Base-by-base conservation (phyloP, 176 grass and related monocot genomes). In the Olyra latifolia region DNA sequence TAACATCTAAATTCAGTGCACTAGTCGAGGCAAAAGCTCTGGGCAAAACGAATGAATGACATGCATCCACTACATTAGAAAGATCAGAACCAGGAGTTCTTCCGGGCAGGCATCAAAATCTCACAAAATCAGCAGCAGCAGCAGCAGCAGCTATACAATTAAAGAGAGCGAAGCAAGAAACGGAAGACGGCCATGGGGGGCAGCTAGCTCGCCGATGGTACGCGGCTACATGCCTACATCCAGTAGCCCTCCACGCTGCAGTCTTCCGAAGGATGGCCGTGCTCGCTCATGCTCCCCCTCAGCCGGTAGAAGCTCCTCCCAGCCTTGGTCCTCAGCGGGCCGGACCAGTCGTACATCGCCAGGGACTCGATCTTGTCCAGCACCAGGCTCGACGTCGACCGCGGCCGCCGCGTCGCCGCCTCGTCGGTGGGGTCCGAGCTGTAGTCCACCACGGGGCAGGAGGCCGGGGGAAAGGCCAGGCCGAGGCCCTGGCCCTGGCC, bases 261-360 rank as follows among this genome's bases (percentile, higher is more conserved):
- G 41, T 87, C 85, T n/a, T 79, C 76, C 4, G 84, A 87, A 57
- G 77, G 90, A 59, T 86, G 82, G 8, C 92, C 96, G 80, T 93
- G 90, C 78, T 99, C 96, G 63, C 96, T 99, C 82, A 90, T 86
- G 83, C 96, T 99, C 27, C 96, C 92, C 72, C 88, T 91, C 47
- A 93, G 86, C 86, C 90, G 85, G 85, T 95, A 91, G 72, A 99
- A 87, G 52, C 68, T 88, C 53, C 78, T 57, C 6, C 82, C 89
- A 4, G 32, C 32, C 76, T 86, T 99, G 69, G 86, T 87, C 78
- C 90, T 92, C 58, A 95, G 82, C 45, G 92, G 96, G 77, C 92
- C 96, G 2, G 96, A 99, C 72, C 88, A 86, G 69, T 95, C 94
- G 79, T 89, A 84, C 86, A 91, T 65, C 2, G 83, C 83, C 83